Conservation (phyloP, 441 rosid genomes). For the Kokia cookei region DNA sequence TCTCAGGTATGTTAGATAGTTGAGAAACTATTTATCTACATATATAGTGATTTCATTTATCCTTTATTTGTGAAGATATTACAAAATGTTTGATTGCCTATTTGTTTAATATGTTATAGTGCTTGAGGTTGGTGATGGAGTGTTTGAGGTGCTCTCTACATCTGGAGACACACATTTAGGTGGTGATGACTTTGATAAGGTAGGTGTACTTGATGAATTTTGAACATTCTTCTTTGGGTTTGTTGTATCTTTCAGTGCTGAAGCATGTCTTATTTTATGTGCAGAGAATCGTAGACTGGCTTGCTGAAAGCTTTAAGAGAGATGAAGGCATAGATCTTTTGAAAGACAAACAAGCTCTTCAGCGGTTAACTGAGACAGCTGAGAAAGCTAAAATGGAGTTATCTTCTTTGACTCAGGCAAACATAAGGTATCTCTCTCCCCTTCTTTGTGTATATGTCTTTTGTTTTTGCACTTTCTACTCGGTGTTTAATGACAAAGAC, state of each 20-base stretch:
- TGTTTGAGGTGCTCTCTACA: constrained; percentile 87
- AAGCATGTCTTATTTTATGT: not conserved
- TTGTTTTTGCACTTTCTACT: not conserved
- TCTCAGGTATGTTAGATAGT: constrained; percentile 42
- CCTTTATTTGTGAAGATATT: not conserved
- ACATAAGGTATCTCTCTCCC: constrained; percentile 36
- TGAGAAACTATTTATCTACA: not conserved
- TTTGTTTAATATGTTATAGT: constrained; percentile 29
- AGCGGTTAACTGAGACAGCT: constrained; percentile 86
- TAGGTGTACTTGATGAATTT: not conserved
- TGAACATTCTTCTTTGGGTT: not conserved
- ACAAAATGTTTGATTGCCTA: not conserved
- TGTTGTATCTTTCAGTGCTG: not conserved
- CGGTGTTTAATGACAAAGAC: constrained; percentile 13
- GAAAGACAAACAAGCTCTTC: constrained; percentile 97
- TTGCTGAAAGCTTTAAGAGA: constrained; percentile 62
- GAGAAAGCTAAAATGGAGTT: constrained; percentile 98
- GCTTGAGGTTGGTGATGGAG: constrained; percentile 97
- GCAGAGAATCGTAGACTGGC: constrained; percentile 97
- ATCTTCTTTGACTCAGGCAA: constrained; percentile 80
- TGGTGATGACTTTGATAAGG: constrained; percentile 96
- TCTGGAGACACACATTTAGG: constrained; percentile 97
- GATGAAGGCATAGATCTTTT: constrained; percentile 88
- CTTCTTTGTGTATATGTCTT: not conserved
- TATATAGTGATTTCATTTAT: not conserved